A percentile compares a stretch with the other conserved stretches of the same genome.
Evolutionary conservation across 23 red algal genomes (phyloP).

Genomic region (Gracilaria caudata): DNA sequence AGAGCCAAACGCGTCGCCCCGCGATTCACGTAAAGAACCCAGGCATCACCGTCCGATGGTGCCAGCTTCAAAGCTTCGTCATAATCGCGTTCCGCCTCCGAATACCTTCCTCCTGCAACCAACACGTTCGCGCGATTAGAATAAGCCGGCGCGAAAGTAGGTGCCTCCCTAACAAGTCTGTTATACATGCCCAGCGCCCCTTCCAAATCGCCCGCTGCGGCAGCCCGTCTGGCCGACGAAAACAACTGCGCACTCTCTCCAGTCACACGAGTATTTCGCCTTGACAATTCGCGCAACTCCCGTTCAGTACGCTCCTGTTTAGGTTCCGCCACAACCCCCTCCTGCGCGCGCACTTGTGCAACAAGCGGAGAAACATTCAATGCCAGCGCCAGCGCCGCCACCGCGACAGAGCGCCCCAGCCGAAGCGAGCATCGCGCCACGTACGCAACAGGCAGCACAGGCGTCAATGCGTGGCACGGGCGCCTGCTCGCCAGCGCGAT

Average conservation of each 20-base stretch:
- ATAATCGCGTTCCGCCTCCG: constrained; percentile 73
- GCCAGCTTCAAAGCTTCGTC: constrained; percentile 72
- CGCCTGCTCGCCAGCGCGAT: not conserved
- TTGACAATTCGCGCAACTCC: constrained; percentile 28
- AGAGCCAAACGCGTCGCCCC: constrained; percentile 57
- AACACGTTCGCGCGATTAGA: constrained; percentile 90
- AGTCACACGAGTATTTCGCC: constrained; percentile 36
- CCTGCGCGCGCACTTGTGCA: not conserved
- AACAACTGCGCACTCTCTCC: constrained; percentile 50
- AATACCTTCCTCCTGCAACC: constrained; percentile 41
- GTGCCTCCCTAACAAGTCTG: constrained; percentile 52
- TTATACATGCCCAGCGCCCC: constrained; percentile 65
- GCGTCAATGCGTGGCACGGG: not conserved
- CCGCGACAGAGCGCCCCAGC: not conserved
- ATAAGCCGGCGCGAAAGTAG: constrained; percentile 78
- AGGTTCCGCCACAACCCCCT: not conserved
- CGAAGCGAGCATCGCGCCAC: not conserved
- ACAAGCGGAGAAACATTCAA: not conserved
- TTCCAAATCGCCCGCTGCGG: constrained; percentile 53
- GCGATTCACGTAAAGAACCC: constrained; percentile 89
- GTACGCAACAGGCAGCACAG: not conserved
- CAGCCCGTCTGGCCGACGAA: constrained; percentile 42
- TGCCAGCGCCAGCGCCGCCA: not conserved
- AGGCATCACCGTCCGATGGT: constrained; percentile 74
- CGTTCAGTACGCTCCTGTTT: not conserved